These are phyloP conservation scores for Alternaria sp. DNA, from an alignment of 2,329 filamentous ascomycete genomes.

Conservation along the genomic window DNA sequence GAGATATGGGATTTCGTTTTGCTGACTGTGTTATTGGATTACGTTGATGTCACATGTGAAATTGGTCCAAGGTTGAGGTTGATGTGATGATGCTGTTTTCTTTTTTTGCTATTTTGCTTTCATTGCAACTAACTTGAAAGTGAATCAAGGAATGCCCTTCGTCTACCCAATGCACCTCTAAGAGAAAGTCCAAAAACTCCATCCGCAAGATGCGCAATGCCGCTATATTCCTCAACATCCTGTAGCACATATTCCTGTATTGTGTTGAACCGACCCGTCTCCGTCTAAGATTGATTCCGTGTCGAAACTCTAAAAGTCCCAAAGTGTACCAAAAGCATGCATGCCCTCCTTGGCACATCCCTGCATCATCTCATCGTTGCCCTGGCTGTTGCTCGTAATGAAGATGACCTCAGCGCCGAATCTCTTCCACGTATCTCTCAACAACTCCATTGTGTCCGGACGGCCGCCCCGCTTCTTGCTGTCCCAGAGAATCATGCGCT, in stretches of 20 bases:
- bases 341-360: slow-evolving; percentile 39
- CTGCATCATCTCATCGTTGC: slow-evolving; percentile 48
- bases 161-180: not conserved
- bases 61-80: not conserved
- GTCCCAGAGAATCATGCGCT: slow-evolving; percentile 48
- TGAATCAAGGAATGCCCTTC: not conserved
- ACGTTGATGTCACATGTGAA: not conserved
- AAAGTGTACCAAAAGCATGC: slow-evolving; percentile 45
- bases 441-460: slow-evolving; percentile 40
- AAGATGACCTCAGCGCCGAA: slow-evolving; percentile 46
- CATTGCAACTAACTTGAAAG: not conserved
- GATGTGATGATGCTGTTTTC: not conserved
- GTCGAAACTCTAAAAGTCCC: slow-evolving; percentile 35
- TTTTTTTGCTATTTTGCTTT: not conserved
- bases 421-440: slow-evolving; percentile 42
- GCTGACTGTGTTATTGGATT: not conserved
- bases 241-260: not conserved
- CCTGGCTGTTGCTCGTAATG: slow-evolving; percentile 45
- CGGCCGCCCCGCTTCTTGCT: slow-evolving; percentile 44
- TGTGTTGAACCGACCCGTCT: not conserved
- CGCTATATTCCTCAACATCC: not conserved
- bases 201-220: not conserved
- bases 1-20: not conserved
- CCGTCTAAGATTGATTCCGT: not conserved
- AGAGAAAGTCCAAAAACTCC: not conserved